A percentile compares a stretch with the other conserved stretches of the same genome.
These are phyloP conservation scores for Dothistroma septosporum DNA, from an alignment of 2,329 filamentous ascomycete species.

Conservation along the genomic window DNA sequence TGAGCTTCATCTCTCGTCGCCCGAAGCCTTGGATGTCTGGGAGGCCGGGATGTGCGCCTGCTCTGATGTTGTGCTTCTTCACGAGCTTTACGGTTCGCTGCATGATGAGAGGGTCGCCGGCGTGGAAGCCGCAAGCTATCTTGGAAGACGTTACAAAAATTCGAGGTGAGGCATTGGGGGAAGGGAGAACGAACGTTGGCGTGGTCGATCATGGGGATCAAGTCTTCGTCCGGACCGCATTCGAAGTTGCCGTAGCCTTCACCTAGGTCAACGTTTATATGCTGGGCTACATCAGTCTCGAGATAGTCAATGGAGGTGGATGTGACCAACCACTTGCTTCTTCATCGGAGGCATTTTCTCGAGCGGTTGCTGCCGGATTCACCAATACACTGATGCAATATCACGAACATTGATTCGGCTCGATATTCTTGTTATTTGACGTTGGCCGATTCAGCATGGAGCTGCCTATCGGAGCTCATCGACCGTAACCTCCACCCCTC, in stretches of 20 bases:
- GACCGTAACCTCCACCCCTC: conserved; percentile 2
- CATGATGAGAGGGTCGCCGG: conserved; percentile 62
- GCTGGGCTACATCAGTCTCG: conserved; percentile 8
- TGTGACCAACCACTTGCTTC: conserved; percentile 40
- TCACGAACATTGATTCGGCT: neutral
- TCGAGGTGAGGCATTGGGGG: neutral
- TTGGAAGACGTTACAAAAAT: neutral
- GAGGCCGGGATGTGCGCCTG: conserved; percentile 61
- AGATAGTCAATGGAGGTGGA: neutral
- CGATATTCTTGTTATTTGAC: neutral
- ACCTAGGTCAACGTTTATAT: conserved; percentile 53
- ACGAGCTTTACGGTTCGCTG: conserved; percentile 55
- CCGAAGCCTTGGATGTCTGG: conserved; percentile 65
- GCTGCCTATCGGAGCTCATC: conserved; percentile 5
- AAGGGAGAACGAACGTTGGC: conserved; percentile 44
- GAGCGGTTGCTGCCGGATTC: neutral
- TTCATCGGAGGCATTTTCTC: conserved; percentile 47
- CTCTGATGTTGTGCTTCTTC: conserved; percentile 54
- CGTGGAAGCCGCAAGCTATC: conserved; percentile 35
- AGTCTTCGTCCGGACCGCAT: conserved; percentile 56
- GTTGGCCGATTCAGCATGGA: conserved; percentile 4
- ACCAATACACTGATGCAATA: neutral
- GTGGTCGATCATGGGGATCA: conserved; percentile 59
- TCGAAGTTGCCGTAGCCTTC: conserved; percentile 51
- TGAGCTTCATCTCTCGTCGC: conserved; percentile 57